Evolutionary conservation across 1,284 basidiomycete genomes (phyloP), one percentile per base, ranked within the genome.

Genomic region (Trametes pubescens): DNA sequence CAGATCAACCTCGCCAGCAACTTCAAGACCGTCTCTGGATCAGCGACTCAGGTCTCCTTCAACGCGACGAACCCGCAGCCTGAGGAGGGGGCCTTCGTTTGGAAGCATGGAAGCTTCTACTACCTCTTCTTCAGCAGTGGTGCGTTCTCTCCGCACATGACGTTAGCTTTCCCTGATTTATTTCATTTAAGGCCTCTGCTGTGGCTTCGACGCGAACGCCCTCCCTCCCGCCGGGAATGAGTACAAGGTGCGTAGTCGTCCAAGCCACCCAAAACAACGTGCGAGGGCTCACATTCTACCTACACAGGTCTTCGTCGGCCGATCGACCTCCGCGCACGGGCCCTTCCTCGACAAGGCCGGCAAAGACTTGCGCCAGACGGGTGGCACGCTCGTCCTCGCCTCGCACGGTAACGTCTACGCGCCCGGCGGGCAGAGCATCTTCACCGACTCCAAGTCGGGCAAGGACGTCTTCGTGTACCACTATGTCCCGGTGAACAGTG

Each of bases 391-490:
- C 44, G 73, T 79, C 21, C 73, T 78, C 11, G 74, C 68, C 34
- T 75, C 73, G 24, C 77, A 77, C 65, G 77, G 70, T 46, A 75
- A 76, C 56, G 68, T 79, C 49, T 71, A 69, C 43, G 68, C 65
- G 1, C 70, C 67, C 4, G 70, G 67, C 16, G 65, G 67, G 8
- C 66, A 70, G 55, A 57, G 65, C 38, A 59, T 70, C 35, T 70
- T 70, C 59, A 62, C 66, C 38, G 69, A 70, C 55, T 54, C 61
- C 38, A 60, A 62, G 63, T 66, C 61, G 54, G 59, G 60, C 11
- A 63, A 64, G 57, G 69, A 70, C 52, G 57, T 70, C 22, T 68
- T 70, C 57, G 66, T 70, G 5, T 70, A 70, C 51, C 67, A 70
- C 51, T 70, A 70, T 47, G 49, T 70, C 10, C 67, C 63, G 1